A percentile compares a stretch with the other conserved stretches of the same genome.
Evolutionary conservation across 176 grass and related monocot species (phyloP).

Genomic region (Lolium rigidum): DNA sequence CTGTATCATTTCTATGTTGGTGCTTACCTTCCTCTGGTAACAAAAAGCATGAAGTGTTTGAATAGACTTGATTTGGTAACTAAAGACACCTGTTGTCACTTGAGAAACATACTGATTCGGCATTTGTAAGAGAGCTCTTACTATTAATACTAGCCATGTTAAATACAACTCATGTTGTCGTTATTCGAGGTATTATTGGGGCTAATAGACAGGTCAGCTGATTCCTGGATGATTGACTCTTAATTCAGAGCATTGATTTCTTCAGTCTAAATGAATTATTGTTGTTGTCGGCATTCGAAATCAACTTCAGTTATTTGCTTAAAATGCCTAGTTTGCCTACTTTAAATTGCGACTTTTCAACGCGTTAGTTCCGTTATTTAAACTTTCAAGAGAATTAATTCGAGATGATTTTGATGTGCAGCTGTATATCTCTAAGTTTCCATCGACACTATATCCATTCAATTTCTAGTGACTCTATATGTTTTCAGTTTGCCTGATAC

Average conservation of each 20-base stretch:
- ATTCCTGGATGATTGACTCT: not conserved
- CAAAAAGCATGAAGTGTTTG: not conserved
- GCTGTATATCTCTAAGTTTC: not conserved
- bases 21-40: not conserved
- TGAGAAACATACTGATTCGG: not conserved
- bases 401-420: not conserved
- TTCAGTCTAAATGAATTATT: constrained; percentile 2
- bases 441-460: not conserved
- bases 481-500: not conserved
- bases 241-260: not conserved
- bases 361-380: not conserved
- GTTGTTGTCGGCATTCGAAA: not conserved
- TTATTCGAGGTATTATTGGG: constrained; percentile 8
- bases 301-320: not conserved
- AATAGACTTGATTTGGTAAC: not conserved
- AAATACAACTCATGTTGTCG: not conserved
- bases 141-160: constrained; percentile 11
- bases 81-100: not conserved
- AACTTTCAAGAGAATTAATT: not conserved
- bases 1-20: not conserved
- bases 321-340: not conserved
- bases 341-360: not conserved
- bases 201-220: not conserved
- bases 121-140: not conserved
- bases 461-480: not conserved